phyloP scores from a whole-genome alignment of 2,329 filamentous ascomycete genomes.

The Epichloe hybrida region DNA sequence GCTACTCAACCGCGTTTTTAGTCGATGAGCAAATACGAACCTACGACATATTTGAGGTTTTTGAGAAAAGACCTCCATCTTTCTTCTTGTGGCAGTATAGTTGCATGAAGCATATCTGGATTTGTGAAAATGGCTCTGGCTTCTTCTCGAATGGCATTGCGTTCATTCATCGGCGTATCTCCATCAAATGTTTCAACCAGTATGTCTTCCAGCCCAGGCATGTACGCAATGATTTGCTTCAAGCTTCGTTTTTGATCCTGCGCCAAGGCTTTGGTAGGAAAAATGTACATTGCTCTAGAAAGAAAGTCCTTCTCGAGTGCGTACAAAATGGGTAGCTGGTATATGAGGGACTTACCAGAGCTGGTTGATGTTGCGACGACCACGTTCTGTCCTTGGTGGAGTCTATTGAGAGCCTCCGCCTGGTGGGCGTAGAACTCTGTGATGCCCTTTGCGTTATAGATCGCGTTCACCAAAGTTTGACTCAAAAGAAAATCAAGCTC shows the following conservation, averaged over 20 bases:
- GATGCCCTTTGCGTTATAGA: slow-evolving; percentile 86
- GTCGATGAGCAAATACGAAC: slow-evolving; percentile 14
- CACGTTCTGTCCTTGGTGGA: slow-evolving; percentile 71
- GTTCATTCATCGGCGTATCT: slow-evolving; percentile 71
- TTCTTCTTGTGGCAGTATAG: slow-evolving; percentile 83
- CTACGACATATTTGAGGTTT: slow-evolving; percentile 79
- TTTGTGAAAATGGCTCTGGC: slow-evolving; percentile 94
- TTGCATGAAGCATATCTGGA: slow-evolving; percentile 93
- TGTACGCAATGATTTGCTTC: slow-evolving; percentile 69
- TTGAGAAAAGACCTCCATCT: slow-evolving; percentile 80
- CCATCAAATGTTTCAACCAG: slow-evolving; percentile 93
- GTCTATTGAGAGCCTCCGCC: slow-evolving; percentile 79
- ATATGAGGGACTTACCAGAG: slow-evolving; percentile 96
- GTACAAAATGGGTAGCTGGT: slow-evolving; percentile 84
- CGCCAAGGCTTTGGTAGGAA: slow-evolving; percentile 90
- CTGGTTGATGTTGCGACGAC: slow-evolving; percentile 92
- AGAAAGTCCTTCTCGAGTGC: slow-evolving; percentile 65
- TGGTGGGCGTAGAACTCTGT: slow-evolving; percentile 83
- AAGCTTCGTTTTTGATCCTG: slow-evolving; percentile 88
- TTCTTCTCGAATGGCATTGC: slow-evolving; percentile 72
- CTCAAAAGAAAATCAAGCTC: slow-evolving; percentile 77
- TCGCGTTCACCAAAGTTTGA: slow-evolving; percentile 83
- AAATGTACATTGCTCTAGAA: slow-evolving; percentile 90
- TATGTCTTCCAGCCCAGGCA: slow-evolving; percentile 60
- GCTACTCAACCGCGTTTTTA: neutral